phyloP scores from a whole-genome alignment of 306 rosid genomes.

The Acmispon strigosus region DNA sequence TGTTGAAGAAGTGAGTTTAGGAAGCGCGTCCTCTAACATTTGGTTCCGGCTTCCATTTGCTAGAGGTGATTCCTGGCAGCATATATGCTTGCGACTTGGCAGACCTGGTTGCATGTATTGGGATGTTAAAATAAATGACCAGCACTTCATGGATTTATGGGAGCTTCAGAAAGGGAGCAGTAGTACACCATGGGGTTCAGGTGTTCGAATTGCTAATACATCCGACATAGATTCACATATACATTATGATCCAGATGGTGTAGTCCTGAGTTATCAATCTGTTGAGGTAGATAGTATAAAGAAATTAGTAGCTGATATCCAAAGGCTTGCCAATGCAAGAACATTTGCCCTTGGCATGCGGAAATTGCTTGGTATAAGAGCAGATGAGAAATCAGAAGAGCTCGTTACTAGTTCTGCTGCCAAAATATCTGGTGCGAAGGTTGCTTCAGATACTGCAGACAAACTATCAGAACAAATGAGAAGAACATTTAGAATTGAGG shows the following conservation, averaged over 20 bases:
- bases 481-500: slow-evolving; percentile 92
- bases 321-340: slow-evolving; percentile 95
- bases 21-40: slow-evolving; percentile 78
- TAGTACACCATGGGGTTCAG: slow-evolving; percentile 86
- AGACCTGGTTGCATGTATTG: slow-evolving; percentile 96
- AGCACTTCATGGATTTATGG: slow-evolving; percentile 96
- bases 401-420: slow-evolving; percentile 41
- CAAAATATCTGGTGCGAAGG: slow-evolving; percentile 55
- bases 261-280: slow-evolving; percentile 86
- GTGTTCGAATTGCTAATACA: slow-evolving; percentile 93
- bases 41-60: slow-evolving; percentile 94
- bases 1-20: slow-evolving; percentile 90
- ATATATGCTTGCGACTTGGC: slow-evolving; percentile 92
- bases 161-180: slow-evolving; percentile 91
- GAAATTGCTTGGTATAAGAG: slow-evolving; percentile 75
- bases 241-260: slow-evolving; percentile 95
- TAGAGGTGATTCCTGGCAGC: slow-evolving; percentile 90
- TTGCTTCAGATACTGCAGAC: slow-evolving; percentile 58
- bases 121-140: slow-evolving; percentile 97
- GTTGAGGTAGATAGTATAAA: slow-evolving; percentile 88
- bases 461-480: slow-evolving; percentile 87
- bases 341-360: slow-evolving; percentile 95
- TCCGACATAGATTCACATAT: slow-evolving; percentile 96
- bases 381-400: slow-evolving; percentile 85
- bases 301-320: slow-evolving; percentile 86